These are phyloP conservation scores for Gigaspora rosea DNA, from an alignment of 192 early-diverging fungal species.

Conservation along the genomic window DNA sequence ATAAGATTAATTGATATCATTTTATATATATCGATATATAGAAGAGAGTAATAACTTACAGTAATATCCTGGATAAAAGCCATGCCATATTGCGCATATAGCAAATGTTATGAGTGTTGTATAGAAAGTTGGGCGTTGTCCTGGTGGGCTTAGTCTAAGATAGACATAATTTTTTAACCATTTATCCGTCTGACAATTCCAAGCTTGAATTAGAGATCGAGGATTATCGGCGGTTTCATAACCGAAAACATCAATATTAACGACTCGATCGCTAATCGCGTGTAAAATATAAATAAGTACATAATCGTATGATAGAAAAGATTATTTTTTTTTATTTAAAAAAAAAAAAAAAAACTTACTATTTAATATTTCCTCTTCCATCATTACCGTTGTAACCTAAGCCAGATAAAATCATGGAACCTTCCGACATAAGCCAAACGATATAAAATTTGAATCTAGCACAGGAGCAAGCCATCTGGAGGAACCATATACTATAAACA, in stretches of 20 bases:
- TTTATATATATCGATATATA: too few species aligned
- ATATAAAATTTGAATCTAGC: constrained; percentile 83
- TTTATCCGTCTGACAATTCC: constrained; percentile 88
- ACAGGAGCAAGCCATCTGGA: constrained; percentile 61
- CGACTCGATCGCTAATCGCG: constrained; percentile 44
- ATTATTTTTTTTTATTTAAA: neutral
- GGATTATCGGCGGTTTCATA: constrained; percentile 82
- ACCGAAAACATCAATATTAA: constrained; percentile 74
- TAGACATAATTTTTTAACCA: constrained; percentile 93
- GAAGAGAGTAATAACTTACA: constrained; percentile 49
- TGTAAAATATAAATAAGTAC: neutral
- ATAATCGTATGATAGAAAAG: neutral
- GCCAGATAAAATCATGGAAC: constrained; percentile 77
- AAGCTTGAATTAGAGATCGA: constrained; percentile 73
- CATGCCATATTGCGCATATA: constrained; percentile 93
- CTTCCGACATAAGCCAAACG: constrained; percentile 89
- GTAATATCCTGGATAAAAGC: constrained; percentile 88
- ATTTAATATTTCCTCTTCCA: constrained; percentile 54
- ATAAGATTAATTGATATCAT: neutral
- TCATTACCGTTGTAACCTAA: constrained; percentile 79
- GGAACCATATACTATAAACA: constrained; percentile 49
- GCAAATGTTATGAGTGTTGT: constrained; percentile 77
- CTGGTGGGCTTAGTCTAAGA: constrained; percentile 56
- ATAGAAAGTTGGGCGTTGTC: constrained; percentile 52
- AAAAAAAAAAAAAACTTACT: constrained; percentile 48